A percentile compares a stretch with the other conserved stretches of the same genome.
These are phyloP conservation scores for Pestalotiopsis sp. DNA, from an alignment of 2,329 filamentous ascomycete species.

Conservation along the genomic window DNA sequence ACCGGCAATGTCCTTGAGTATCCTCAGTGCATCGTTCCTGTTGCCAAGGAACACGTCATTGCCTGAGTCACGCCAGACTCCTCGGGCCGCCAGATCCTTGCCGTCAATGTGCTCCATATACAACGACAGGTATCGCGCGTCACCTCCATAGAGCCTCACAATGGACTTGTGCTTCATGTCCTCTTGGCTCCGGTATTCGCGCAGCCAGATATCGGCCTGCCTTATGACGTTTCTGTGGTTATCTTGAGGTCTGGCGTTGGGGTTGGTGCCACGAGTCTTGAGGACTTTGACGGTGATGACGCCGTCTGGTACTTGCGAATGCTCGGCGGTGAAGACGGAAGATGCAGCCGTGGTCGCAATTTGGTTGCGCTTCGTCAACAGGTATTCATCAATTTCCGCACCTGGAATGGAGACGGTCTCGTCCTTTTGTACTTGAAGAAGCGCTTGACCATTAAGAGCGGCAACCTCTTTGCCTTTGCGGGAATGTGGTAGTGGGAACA, in stretches of 20 bases:
- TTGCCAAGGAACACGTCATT: slow-evolving; percentile 53
- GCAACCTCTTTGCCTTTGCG: slow-evolving; percentile 50
- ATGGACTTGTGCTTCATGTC: slow-evolving; percentile 59
- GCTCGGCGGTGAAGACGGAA: slow-evolving; percentile 56
- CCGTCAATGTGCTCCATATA: slow-evolving; percentile 65
- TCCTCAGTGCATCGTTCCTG: slow-evolving; percentile 50
- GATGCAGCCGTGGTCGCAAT: slow-evolving; percentile 58
- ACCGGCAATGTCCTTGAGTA: slow-evolving; percentile 54
- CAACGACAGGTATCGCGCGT: slow-evolving; percentile 59
- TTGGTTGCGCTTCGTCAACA: slow-evolving; percentile 56
- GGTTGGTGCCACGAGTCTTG: slow-evolving; percentile 49
- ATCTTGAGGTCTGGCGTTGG: slow-evolving; percentile 47
- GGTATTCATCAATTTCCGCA: slow-evolving; percentile 55
- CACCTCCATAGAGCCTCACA: slow-evolving; percentile 59
- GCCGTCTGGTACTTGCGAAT: slow-evolving; percentile 53
- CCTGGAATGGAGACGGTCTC: slow-evolving; percentile 52
- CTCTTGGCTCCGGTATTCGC: slow-evolving; percentile 58
- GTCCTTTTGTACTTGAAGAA: slow-evolving; percentile 52
- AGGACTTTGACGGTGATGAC: slow-evolving; percentile 64
- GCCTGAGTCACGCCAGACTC: slow-evolving; percentile 49
- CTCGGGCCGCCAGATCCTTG: slow-evolving; percentile 51
- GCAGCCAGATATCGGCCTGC: slow-evolving; percentile 62
- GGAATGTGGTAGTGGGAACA: slow-evolving; percentile 52
- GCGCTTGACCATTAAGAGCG: slow-evolving; percentile 46
- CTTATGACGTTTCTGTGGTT: slow-evolving; percentile 58